Percentiles rank a stretch among this genome's conserved stretches.
Conservation (phyloP, 2,329 filamentous ascomycete genomes). For the Ophiostoma ulmi region DNA sequence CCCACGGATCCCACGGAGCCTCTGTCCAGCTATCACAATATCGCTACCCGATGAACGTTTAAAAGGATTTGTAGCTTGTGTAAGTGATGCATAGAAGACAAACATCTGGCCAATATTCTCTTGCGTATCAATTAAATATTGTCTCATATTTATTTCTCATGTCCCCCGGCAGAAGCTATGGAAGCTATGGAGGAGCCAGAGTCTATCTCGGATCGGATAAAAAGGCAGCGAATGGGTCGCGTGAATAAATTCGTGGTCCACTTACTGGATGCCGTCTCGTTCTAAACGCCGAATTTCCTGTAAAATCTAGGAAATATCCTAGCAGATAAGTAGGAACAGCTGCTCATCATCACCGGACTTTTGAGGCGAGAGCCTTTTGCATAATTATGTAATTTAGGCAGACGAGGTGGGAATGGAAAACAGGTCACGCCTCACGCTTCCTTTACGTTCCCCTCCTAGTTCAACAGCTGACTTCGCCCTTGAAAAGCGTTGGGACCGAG, state of each 20-base stretch:
- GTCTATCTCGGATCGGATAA: not conserved
- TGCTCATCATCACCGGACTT: not conserved
- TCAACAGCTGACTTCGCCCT: conserved; percentile 17
- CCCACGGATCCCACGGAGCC: not conserved
- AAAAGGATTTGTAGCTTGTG: not conserved
- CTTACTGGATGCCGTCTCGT: not conserved
- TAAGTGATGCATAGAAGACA: not conserved
- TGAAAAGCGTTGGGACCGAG: conserved; percentile 22
- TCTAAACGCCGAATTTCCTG: not conserved
- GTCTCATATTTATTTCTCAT: not conserved
- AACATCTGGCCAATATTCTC: too few species aligned
- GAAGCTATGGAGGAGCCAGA: not conserved
- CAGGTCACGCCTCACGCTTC: not conserved
- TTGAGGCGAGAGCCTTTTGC: not conserved
- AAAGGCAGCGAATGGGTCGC: conserved; percentile 4
- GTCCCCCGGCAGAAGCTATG: not conserved
- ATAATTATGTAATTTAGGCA: not conserved
- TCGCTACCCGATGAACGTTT: not conserved
- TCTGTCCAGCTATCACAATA: not conserved
- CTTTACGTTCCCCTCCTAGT: not conserved
- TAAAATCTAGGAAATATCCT: not conserved
- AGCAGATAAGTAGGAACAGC: not conserved
- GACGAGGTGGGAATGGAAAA: not conserved
- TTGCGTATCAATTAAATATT: not conserved
- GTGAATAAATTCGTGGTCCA: not conserved